Evolutionary conservation across 2,329 filamentous ascomycete species (phyloP), one percentile per base, ranked within the genome.

Genomic region (Pestalotiopsis sp.): DNA sequence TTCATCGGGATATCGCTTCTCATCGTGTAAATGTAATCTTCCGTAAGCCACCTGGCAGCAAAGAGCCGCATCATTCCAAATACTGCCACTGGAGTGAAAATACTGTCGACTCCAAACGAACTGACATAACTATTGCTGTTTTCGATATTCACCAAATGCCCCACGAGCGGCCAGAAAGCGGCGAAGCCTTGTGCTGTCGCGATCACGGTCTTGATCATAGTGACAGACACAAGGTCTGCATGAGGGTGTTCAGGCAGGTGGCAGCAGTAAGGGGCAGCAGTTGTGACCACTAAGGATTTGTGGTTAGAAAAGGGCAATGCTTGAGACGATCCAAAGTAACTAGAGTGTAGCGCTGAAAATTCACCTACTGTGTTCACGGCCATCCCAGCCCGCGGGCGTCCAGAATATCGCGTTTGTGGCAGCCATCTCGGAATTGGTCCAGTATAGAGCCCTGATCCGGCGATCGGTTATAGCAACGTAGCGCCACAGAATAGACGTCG

Each of bases 381-480:
- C 77, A 70, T 78, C 71, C 77, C 78, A 79, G 3, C 74, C 71
- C 2, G 71, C 67, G 5, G 57, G 52, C 1, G 73, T 75, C 76
- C 76, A 79, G 69, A 79, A 77, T 14, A 75, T 65, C 2, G 74
- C 72, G 67, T 78, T 78, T 52, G 59, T 74, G 9, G 77, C 72
- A n/a, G 74, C 74, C 67, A 79, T 67, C 41, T 78, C 72, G 13
- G 66, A 25, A 3, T 60, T 38, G 52, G 36, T 73, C 77, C 76
- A 79, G 1, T 61, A 13, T 4, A 63, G 73, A 12, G 75, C 70
- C 9, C 76, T 71, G 14, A 76, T 61, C 4, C 76, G 72, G 4
- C 77, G 74, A 65, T 78, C 76, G 0, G 71, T 59, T 61, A 79
- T 78, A 7, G 73, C 73, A 25, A 74, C 73, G 66, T 80, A 79